Evolutionary conservation across 2,329 filamentous ascomycete genomes (phyloP), one percentile per base, ranked within the genome.

Genomic region (Pyricularia sp.): DNA sequence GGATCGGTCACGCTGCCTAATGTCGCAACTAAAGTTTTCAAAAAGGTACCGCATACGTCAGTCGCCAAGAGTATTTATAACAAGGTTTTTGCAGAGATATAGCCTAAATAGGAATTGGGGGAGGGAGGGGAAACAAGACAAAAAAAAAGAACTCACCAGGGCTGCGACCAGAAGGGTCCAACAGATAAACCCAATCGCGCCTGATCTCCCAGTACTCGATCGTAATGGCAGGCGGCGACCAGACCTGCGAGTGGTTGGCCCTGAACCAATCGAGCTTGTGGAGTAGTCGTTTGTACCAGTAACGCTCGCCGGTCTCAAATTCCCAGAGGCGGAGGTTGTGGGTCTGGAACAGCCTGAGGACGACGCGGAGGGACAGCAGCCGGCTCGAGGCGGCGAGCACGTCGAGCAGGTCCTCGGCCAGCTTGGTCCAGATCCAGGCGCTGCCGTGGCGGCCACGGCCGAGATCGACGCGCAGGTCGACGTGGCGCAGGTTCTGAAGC

Each of bases 401-500:
- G n/a, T 63, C 65, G 19, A 75, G 57, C 13, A 75, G 53, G 22
- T 73, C 68, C 7, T 68, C 64, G 13, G 75, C 35, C 22, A 75
- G 60, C 10, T 44, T 49, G 10, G 65, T 62, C 74, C 74, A 75
- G 19, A 73, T 64, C 33, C 67, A 67, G 6, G 71, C 72, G 66
- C 71, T 68, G 65, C 70, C 68, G 2, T 67, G 62, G 7, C 44
- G 49, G 22, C 70, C 70, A 22, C 74, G 70, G 33, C 73, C 73
- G 10, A 76, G 67, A 7, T 71, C 67, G 26, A 74, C 65, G 30
- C 71, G 72, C 60, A 76, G 66, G 64, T 76, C 72, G 60, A 74
- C 69, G 61, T 70, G 70, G 6, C 68, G 68, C 13, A 75, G 64
- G 55, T 66, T 71, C 65, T 75, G 74, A n/a, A 77, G 66, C 6